Base-by-base conservation (phyloP, 2,329 filamentous ascomycete species). In the Fusarium poae region DNA sequence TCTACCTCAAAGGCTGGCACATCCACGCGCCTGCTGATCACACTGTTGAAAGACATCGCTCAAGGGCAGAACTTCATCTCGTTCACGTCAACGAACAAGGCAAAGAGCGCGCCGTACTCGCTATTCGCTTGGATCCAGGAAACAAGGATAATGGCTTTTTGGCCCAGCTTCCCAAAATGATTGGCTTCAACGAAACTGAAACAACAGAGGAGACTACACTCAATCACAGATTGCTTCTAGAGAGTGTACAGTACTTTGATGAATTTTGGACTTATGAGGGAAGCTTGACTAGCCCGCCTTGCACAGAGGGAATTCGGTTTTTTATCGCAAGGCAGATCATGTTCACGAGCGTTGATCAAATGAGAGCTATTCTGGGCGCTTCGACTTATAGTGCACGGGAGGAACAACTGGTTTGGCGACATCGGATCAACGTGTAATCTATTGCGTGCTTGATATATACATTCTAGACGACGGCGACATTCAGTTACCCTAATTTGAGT, bases 221-320 rank as follows among this genome's bases (percentile, higher is more conserved):
- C 0, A 61, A 71, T 3, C 68, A 67, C 3, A 49, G 10, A 0
- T n/a, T 67, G 2, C 49, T 65, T 6, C n/a, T 71, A 2, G 58
- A 64, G n/a, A 67, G 65, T 15, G 68, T 67, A 0, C 23, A 61
- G 13, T 51, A 49, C 4, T 71, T 72, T 50, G 67, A 71, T 6
- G 68, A 71, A 37, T 71, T 71, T 3, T 71, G 68, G 68, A 70
- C 68, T 3, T 71, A 71, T 23, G 49, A 72, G 40, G 68, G 68
- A 0, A 71, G 68, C 13, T 48, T 71, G 65, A 71, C 68, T 5
- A 71, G 68, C 18, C 68, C 68, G 0, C 68, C 68, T 4, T 71
- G 68, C 7, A 50, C 48, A 0, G 68, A 71, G 23, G 68, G 68
- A 0, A 72, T 71, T 5, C 57, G 68, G 0, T 72, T 65, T 13